phyloP scores from a whole-genome alignment of 352 stramenopile genomes.

The Peronospora belbahrii region DNA sequence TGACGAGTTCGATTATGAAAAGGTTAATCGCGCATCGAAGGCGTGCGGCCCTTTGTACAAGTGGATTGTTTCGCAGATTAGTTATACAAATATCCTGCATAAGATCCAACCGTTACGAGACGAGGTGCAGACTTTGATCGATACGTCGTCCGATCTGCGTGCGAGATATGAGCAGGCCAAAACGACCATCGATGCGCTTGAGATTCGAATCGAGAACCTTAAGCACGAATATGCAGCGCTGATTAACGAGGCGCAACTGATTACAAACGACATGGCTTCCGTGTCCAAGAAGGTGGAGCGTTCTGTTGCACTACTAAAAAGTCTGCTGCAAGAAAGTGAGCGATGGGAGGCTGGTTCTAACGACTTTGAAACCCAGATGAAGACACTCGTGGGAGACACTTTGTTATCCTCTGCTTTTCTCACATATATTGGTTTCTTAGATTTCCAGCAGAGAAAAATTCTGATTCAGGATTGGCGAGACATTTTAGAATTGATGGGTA shows the following conservation, averaged over 20 bases:
- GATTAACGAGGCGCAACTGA: constrained; percentile 96
- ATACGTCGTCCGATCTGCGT: constrained; percentile 89
- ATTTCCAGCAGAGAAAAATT: constrained; percentile 93
- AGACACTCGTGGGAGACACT: constrained; percentile 95
- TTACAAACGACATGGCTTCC: constrained; percentile 97
- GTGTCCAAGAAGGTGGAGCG: constrained; percentile 97
- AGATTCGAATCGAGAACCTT: constrained; percentile 95
- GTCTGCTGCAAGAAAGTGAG: constrained; percentile 95
- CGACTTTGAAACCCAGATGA: constrained; percentile 94
- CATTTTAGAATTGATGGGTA: constrained; percentile 90
- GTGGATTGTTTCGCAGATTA: constrained; percentile 98
- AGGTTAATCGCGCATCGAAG: constrained; percentile 90
- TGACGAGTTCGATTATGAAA: constrained; percentile 87
- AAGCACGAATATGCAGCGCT: constrained; percentile 98
- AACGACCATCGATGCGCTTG: constrained; percentile 90
- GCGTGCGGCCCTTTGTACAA: constrained; percentile 99
- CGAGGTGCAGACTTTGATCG: constrained; percentile 96
- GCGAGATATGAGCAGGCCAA: constrained; percentile 90
- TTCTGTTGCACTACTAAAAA: constrained; percentile 96
- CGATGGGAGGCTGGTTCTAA: constrained; percentile 96
- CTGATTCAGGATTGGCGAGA: constrained; percentile 94
- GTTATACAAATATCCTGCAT: constrained; percentile 97
- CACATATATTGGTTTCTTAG: constrained; percentile 98
- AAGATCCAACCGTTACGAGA: constrained; percentile 97
- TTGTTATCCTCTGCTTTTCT: constrained; percentile 95